Evolutionary conservation across 2,329 filamentous ascomycete genomes (phyloP), one percentile per base, ranked within the genome.

Genomic region (Cladorrhinum sp.): DNA sequence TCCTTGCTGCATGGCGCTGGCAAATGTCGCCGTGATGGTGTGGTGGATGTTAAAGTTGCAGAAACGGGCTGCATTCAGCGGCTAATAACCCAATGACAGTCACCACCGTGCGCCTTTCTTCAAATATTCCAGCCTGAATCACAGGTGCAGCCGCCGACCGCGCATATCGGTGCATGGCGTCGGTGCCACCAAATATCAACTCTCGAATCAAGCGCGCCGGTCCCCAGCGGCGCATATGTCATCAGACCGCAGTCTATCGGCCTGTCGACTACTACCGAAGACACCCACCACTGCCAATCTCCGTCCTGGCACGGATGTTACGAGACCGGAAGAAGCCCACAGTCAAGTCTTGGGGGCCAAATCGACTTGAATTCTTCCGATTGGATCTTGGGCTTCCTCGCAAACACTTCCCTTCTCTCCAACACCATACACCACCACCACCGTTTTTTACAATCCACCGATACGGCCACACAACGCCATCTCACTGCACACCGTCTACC

Each of bases 41-140:
- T 52, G 53, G 30, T 52, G 48, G 49, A 54, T 63, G 64, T 52
- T 21, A 59, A 64, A 59, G 57, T 64, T 24, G 36, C 54, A 56
- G 54, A 21, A 39, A 16, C 30, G 26, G 50, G 28, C 30, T 58
- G 56, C 56, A 53, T 46, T 55, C 42, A 51, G 57, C 57, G 57
- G 36, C 57, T 59, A 59, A 36, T 20, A 50, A 9, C 57, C 57
- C 57, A 59, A 59, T 59, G 23, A 26, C 18, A 14, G 21, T 3
- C 7, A 21, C 1, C 21, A 1, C 39, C 46, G 54, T 33, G 36
- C 23, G 54, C 54, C 39, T 18, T 26, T 16, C 9, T 8, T 20
- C 2, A 20, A 16, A 8, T 20, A 18, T 46, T 21, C 42, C 21
- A 55, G 24, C 33, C 53, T 10, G 39, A 55, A 46, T 55, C 54